Percentiles rank a stretch among this genome's conserved stretches.
Conservation (phyloP, 1,284 basidiomycete species). For the Meripilus lineatus region DNA sequence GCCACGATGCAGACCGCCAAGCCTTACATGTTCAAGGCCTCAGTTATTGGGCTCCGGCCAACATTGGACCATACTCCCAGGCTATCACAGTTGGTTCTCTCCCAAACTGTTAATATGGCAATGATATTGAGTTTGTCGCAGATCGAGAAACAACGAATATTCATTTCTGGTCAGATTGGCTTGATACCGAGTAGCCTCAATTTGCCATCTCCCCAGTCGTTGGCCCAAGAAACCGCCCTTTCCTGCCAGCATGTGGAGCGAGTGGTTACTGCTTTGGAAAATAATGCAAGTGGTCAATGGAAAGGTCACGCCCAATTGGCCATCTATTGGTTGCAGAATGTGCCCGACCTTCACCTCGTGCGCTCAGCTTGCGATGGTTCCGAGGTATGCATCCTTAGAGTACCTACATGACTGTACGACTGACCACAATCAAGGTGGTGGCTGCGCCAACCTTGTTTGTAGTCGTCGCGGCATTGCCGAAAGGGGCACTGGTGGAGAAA, state of each 20-base stretch:
- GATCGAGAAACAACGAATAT: constrained; percentile 54
- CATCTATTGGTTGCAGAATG: constrained; percentile 60
- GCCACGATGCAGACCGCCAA: constrained; percentile 41
- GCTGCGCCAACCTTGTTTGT: constrained; percentile 58
- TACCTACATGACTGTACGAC: constrained; percentile 4
- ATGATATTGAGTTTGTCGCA: constrained; percentile 1
- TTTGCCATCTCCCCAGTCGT: constrained; percentile 56
- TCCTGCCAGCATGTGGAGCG: constrained; percentile 79
- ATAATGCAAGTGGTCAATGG: constrained; percentile 56
- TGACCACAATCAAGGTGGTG: background rate
- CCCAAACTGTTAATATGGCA: background rate
- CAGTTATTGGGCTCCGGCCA: constrained; percentile 98
- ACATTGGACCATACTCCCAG: constrained; percentile 98
- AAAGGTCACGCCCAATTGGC: constrained; percentile 53
- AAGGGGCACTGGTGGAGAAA: constrained; percentile 69
- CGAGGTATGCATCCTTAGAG: too few species aligned
- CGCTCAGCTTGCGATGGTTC: constrained; percentile 36
- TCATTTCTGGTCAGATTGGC: constrained; percentile 94
- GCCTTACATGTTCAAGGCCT: constrained; percentile 92
- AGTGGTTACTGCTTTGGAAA: constrained; percentile 56
- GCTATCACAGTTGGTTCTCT: constrained; percentile 64
- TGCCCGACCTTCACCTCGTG: constrained; percentile 36
- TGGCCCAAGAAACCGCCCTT: constrained; percentile 67
- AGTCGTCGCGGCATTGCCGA: constrained; percentile 71
- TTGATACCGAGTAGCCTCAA: constrained; percentile 73